Evolutionary conservation across 2,329 filamentous ascomycete species (phyloP).

Genomic region (Zasmidium angulare): DNA sequence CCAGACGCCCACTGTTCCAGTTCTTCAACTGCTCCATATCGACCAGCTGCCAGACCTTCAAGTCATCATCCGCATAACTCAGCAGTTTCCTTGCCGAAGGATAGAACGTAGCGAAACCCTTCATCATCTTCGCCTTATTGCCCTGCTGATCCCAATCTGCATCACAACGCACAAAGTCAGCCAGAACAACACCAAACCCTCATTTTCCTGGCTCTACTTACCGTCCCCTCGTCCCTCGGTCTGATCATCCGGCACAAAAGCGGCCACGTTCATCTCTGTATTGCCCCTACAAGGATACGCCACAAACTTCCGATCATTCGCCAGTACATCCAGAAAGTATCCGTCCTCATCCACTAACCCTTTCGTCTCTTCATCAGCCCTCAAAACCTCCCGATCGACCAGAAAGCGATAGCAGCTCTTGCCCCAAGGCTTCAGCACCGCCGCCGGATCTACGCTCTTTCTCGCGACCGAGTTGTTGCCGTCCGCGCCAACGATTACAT

Average conservation of each 20-base stretch:
- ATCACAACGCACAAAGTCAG: background rate
- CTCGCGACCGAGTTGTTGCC: constrained; percentile 23
- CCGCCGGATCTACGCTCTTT: constrained; percentile 11
- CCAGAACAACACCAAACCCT: too few relatives aligned
- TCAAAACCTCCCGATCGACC: constrained; percentile 46
- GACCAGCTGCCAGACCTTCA: constrained; percentile 60
- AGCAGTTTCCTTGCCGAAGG: constrained; percentile 37
- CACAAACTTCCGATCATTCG: constrained; percentile 44
- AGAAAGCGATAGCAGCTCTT: constrained; percentile 60
- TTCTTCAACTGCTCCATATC: constrained; percentile 57
- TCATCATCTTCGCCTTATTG: constrained; percentile 39
- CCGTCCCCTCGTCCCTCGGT: background rate
- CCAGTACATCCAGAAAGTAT: constrained; percentile 45
- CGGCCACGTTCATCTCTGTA: constrained; percentile 47
- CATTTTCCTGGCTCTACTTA: background rate
- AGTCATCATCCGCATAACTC: constrained; percentile 37
- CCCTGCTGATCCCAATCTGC: constrained; percentile 39
- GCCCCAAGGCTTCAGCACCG: constrained; percentile 37
- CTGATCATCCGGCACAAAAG: constrained; percentile 11
- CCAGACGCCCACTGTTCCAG: constrained; percentile 41
- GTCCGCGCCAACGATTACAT: constrained; percentile 34
- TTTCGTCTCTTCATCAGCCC: constrained; percentile 34
- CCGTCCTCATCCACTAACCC: constrained; percentile 31
- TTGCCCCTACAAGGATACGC: constrained; percentile 51
- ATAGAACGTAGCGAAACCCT: constrained; percentile 41